Percentiles rank a stretch among this genome's conserved stretches.
Evolutionary conservation across 176 grass and related monocot genomes (phyloP).

Genomic region (Triticum turgidum): DNA sequence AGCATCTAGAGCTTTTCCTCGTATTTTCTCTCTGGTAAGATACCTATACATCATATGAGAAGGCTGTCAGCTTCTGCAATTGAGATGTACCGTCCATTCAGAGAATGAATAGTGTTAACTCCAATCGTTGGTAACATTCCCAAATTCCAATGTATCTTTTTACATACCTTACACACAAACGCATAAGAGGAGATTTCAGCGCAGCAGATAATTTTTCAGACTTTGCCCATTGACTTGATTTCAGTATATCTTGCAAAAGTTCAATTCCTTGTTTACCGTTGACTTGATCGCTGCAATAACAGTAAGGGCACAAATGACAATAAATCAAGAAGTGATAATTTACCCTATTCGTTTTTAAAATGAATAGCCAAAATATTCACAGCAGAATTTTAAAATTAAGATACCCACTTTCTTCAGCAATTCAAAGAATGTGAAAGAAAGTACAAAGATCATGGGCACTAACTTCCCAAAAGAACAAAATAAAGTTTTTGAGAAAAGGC

Average conservation of each 20-base stretch:
- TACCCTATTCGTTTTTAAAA: background rate
- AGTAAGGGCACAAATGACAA: slow-evolving; percentile 21
- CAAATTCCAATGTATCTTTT: background rate
- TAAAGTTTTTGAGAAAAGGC: background rate
- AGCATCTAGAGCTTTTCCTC: slow-evolving; percentile 85
- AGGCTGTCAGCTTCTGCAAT: slow-evolving; percentile 5
- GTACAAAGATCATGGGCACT: background rate
- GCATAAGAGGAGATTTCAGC: slow-evolving; percentile 72
- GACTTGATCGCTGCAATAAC: slow-evolving; percentile 52
- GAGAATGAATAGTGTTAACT: background rate
- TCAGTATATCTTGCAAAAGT: slow-evolving; percentile 71
- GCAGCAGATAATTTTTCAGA: slow-evolving; percentile 60
- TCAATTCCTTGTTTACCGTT: slow-evolving; percentile 62
- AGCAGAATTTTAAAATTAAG: background rate
- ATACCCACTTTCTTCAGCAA: background rate
- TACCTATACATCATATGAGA: slow-evolving; percentile 55
- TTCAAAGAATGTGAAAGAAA: background rate
- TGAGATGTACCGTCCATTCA: background rate
- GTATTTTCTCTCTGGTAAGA: slow-evolving; percentile 78
- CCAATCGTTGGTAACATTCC: background rate
- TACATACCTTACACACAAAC: slow-evolving; percentile 82
- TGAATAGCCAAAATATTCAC: slow-evolving; percentile 12
- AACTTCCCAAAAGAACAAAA: background rate
- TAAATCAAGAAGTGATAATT: background rate
- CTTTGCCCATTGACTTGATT: slow-evolving; percentile 65